Base-by-base conservation (phyloP, 257 asterid genomes). In the Fraxinus pennsylvanica region DNA sequence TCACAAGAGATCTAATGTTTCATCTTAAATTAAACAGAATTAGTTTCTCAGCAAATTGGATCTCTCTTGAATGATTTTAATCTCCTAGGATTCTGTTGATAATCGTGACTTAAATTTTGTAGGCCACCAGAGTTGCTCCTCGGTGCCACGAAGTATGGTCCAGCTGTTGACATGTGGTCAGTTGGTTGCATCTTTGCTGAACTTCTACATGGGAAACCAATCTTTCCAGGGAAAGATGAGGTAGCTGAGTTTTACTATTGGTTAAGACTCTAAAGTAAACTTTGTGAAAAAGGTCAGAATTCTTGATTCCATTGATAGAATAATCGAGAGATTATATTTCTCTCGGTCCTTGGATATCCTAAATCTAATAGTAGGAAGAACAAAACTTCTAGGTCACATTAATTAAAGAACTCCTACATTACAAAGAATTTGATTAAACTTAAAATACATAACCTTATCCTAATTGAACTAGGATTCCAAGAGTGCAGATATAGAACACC, bases 131-230 rank as follows among this genome's bases (percentile, higher is more conserved):
- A 92, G 77, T 87, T 92, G 90, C 88, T 92, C 77, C 96, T 92
- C 6, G 97, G 97, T 65, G 81, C 97, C 83, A 92, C 97, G 27
- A 92, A 91, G 77, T 92, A 92, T 68, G 97, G 97, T 76, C 97
- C 97, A 61, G 97, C 97, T 77, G 97, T 92, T 81, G 97, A 92
- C 76, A 88, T 92, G 97, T 92, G 97, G 97, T 92, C 97, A 6
- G 97, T 92, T 47, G 97, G 97, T 82, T 92, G 97, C 90, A 92
- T 92, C 72, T 91, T 92, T 83, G 97, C 97, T 68, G 97, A 92
- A 83, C 97, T 92, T 85, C 88, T 92, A 50, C 87, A 91, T 68
- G 96, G 96, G 70, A 92, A 92, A 83, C 96, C 97, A 79, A 83
- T 92, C 36, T 92, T 92, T 81, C 97, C 97, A 22, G 97, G 96